Conservation (phyloP, 2,329 filamentous ascomycete genomes). For the Ophiocordyceps unilateralis region DNA sequence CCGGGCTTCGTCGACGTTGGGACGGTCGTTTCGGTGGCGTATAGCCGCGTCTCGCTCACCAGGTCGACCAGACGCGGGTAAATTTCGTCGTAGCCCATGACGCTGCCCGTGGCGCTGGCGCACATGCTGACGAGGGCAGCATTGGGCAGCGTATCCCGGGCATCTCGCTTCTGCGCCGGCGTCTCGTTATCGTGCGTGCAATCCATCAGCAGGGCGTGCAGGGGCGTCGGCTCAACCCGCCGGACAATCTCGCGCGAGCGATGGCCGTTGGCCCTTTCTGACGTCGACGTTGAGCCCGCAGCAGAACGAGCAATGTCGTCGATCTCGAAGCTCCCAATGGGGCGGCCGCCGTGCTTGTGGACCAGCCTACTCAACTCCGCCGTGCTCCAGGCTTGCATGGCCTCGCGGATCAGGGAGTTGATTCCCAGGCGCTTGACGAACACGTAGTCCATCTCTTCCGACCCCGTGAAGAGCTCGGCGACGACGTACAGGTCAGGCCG, state of each 20-base stretch:
- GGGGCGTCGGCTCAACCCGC: constrained; percentile 69
- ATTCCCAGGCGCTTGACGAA: constrained; percentile 89
- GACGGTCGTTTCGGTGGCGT: constrained; percentile 60
- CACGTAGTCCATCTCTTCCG: constrained; percentile 87
- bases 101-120: constrained; percentile 80
- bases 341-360: constrained; percentile 80
- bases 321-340: constrained; percentile 94
- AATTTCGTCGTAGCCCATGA: constrained; percentile 95
- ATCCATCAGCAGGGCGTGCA: constrained; percentile 95
- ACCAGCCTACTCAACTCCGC: constrained; percentile 83
- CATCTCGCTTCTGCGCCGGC: constrained; percentile 86
- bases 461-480: constrained; percentile 89
- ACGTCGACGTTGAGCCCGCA: constrained; percentile 12
- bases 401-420: constrained; percentile 83
- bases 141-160: constrained; percentile 83
- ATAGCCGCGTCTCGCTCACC: constrained; percentile 72
- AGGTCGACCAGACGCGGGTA: constrained; percentile 89
- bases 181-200: constrained; percentile 98
- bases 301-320: constrained; percentile 61
- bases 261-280: constrained; percentile 12
- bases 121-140: constrained; percentile 94
- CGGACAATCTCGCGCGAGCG: constrained; percentile 49
- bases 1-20: constrained; percentile 30
- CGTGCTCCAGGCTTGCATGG: constrained; percentile 97
- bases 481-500: constrained; percentile 81